Evolutionary conservation across 768 basidiomycete species (phyloP).

Genomic region (Auriscalpium microsporum): DNA sequence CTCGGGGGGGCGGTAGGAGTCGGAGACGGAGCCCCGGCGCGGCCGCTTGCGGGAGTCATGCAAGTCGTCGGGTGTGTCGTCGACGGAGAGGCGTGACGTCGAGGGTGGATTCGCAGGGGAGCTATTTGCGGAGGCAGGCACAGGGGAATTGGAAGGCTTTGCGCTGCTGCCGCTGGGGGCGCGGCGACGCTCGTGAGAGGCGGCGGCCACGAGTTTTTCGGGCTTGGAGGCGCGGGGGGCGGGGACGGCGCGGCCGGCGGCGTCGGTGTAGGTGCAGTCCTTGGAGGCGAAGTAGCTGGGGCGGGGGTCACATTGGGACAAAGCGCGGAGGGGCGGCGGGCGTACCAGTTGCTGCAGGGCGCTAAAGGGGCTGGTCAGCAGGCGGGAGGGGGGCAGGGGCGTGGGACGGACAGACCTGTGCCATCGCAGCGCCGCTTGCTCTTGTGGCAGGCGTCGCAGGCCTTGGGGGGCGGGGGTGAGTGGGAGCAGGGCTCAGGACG

Average conservation of each 20-base stretch:
- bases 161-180: constrained; percentile 1
- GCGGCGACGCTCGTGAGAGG: constrained; percentile 6
- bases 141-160: not conserved
- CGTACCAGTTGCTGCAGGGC: constrained; percentile 75
- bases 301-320: constrained; percentile 10
- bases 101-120: constrained; percentile 3
- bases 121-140: constrained; percentile 2
- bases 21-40: not conserved
- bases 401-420: constrained; percentile 42
- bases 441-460: constrained; percentile 81
- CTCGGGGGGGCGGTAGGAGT: not conserved
- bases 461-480: constrained; percentile 22
- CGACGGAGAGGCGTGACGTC: not conserved
- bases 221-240: constrained; percentile 35
- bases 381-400: constrained; percentile 2
- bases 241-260: constrained; percentile 71
- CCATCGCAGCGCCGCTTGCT: constrained; percentile 81
- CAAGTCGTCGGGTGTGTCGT: not conserved
- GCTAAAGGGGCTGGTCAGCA: constrained; percentile 31
- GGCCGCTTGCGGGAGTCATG: not conserved
- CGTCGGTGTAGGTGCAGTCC: constrained; percentile 72
- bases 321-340: constrained; percentile 2
- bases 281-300: constrained; percentile 74
- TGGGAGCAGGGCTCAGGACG: not conserved
- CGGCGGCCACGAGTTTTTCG: constrained; percentile 6